Base-by-base conservation (phyloP, 331 rosid species). In the Prunus yedoensis region DNA sequence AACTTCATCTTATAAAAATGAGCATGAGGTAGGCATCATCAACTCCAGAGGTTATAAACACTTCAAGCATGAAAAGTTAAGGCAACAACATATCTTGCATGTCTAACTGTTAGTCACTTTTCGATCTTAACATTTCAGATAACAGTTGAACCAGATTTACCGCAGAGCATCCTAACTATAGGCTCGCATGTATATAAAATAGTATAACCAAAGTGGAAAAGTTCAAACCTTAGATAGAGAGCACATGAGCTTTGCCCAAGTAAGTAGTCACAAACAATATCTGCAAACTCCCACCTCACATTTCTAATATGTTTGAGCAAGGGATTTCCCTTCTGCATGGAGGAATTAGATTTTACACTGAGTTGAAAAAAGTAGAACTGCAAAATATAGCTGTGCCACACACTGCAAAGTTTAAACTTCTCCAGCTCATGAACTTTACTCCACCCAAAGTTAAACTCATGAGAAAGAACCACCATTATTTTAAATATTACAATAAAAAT, bases 191-290 rank as follows among this genome's bases (percentile, higher is more conserved):
- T 13, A 72, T 43, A 6, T 12, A 57, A 32, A 20, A 30, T 73
- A n/a, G 54, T 43, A 23, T 25, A 46, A 43, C 13, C 45, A 7
- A 38, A 58, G 21, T 32, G 46, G 64, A 35, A 27, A 70, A 64
- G 28, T 32, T 56, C 82, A 63, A 85, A 94, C 99, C 99, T 94
- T 81, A 94, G 78, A 81, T 94, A 94, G 68, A 94, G 92, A 45
- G 97, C 99, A 80, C 97, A 94, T 12, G 97, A 90, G 87, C 87
- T 84, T 74, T 88, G 95, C 49, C 99, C 96, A 53, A 94, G 96
- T 78, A 94, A 78, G 88, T 84, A 94, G 83, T 94, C 99, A 79
- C 97, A 93, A 51, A 80, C 85, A 75, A 94, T 35, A 87, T 94
- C 99, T 20, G 97, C 96, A 86, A 94, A 94, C 56, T 78, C 77